Conservation (phyloP, 208 protist species). For the Trypanosoma brucei region DNA sequence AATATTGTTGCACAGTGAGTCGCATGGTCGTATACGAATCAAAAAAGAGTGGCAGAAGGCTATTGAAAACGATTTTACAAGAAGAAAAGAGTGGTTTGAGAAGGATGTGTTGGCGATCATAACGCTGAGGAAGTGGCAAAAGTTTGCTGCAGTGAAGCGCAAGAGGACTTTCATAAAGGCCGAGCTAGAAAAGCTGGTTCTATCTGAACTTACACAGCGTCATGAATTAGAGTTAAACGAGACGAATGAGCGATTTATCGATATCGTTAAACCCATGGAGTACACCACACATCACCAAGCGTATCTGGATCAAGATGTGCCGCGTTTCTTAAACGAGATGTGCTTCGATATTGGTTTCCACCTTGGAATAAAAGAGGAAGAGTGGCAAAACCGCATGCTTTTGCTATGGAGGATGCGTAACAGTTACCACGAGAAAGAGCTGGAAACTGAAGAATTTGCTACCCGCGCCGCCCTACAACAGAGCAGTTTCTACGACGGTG, state of each 20-base stretch:
- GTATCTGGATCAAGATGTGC: constrained; percentile 18
- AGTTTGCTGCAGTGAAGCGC: neutral
- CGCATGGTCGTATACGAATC: constrained; percentile 36
- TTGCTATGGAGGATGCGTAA: constrained; percentile 63
- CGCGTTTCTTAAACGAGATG: constrained; percentile 16
- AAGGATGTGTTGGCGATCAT: constrained; percentile 17
- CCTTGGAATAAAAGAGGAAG: constrained; percentile 25
- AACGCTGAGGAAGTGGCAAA: constrained; percentile 21
- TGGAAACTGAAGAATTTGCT: constrained; percentile 23
- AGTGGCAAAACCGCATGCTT: constrained; percentile 40
- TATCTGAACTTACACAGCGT: constrained; percentile 12
- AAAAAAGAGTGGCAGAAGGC: constrained; percentile 21
- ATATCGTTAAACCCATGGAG: constrained; percentile 23
- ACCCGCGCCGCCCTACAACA: constrained; percentile 22
- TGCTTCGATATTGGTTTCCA: constrained; percentile 16
- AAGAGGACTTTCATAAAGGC: neutral
- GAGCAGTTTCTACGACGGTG: constrained; percentile 16
- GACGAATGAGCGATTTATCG: constrained; percentile 12
- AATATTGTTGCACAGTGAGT: constrained; percentile 43
- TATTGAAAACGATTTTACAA: constrained; percentile 29
- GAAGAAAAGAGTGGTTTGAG: constrained; percentile 19
- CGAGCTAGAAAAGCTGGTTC: constrained; percentile 18
- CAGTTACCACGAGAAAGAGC: constrained; percentile 23
- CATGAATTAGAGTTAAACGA: constrained; percentile 23
- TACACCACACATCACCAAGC: neutral